phyloP scores from a whole-genome alignment of 257 asterid genomes.

The Salvia splendens region DNA sequence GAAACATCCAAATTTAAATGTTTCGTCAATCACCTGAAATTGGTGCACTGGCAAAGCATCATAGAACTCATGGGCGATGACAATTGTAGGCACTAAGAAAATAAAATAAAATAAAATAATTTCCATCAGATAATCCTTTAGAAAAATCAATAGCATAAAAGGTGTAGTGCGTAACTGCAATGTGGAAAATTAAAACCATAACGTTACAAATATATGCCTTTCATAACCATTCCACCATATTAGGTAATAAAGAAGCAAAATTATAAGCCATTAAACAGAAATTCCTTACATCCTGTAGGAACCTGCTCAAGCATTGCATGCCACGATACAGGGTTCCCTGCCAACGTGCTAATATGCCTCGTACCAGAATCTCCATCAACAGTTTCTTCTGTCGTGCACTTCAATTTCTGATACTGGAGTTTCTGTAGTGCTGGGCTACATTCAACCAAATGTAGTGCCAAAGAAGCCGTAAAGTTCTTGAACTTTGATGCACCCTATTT shows the following conservation, averaged over 20 bases:
- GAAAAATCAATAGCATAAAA: conserved; percentile 15
- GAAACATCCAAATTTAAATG: conserved; percentile 18
- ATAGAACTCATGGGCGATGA: conserved; percentile 91
- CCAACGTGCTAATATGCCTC: conserved; percentile 53
- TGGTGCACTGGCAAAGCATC: conserved; percentile 99
- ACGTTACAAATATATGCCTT: background rate
- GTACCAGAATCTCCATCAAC: conserved; percentile 44
- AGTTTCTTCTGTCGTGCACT: conserved; percentile 49
- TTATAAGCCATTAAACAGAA: conserved; percentile 20
- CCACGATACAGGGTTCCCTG: conserved; percentile 87
- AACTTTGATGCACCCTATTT: conserved; percentile 75
- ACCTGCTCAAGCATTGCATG: conserved; percentile 87
- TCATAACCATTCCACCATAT: conserved; percentile 11
- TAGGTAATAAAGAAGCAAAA: conserved; percentile 19
- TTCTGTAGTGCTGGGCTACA: conserved; percentile 84
- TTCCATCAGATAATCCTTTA: conserved; percentile 24
- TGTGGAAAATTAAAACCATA: background rate
- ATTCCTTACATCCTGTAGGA: conserved; percentile 80
- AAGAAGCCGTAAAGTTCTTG: conserved; percentile 67
- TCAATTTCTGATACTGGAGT: conserved; percentile 76
- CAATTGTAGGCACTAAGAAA: conserved; percentile 80
- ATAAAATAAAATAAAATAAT: background rate
- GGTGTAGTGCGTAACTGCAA: background rate
- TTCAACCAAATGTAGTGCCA: conserved; percentile 89
- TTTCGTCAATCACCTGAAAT: conserved; percentile 74